Percentiles rank a stretch among this genome's conserved stretches.
Evolutionary conservation across 805 yeast species (phyloP).

Genomic region (Saccharomycopsis capsularis): DNA sequence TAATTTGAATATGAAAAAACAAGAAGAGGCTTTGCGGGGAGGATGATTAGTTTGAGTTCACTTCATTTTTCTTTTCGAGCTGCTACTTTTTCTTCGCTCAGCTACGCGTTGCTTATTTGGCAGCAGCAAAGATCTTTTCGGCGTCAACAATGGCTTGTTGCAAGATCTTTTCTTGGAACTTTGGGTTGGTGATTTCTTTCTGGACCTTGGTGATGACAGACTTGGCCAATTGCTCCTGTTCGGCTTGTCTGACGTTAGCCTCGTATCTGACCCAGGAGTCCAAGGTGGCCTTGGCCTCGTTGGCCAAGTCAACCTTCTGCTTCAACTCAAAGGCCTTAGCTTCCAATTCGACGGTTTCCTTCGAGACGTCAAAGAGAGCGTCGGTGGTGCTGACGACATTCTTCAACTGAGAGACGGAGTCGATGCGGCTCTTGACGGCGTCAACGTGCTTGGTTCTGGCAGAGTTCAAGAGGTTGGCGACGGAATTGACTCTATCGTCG

Average conservation of each 20-base stretch:
- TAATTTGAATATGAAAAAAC: too few species aligned
- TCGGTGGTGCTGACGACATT: slow-evolving; percentile 89
- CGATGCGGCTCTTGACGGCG: slow-evolving; percentile 91
- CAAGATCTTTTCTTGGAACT: slow-evolving; percentile 89
- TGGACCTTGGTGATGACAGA: slow-evolving; percentile 84
- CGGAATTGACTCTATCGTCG: slow-evolving; percentile 72
- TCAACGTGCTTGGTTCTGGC: slow-evolving; percentile 86
- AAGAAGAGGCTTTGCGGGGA: too few species aligned
- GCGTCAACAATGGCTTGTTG: slow-evolving; percentile 87
- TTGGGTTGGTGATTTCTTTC: slow-evolving; percentile 74
- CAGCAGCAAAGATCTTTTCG: slow-evolving; percentile 66
- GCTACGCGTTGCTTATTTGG: slow-evolving; percentile 9
- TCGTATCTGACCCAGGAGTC: slow-evolving; percentile 99
- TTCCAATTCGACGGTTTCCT: slow-evolving; percentile 94
- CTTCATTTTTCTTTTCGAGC: too few species aligned
- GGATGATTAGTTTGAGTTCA: too few species aligned
- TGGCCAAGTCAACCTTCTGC: slow-evolving; percentile 81
- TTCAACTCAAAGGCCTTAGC: slow-evolving; percentile 89
- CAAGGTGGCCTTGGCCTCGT: slow-evolving; percentile 88
- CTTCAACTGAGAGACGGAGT: slow-evolving; percentile 78
- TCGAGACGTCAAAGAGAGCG: slow-evolving; percentile 86
- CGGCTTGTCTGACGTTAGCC: slow-evolving; percentile 89
- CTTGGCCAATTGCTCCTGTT: slow-evolving; percentile 87
- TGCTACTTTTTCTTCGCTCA: too few species aligned
- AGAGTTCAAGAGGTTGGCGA: slow-evolving; percentile 72